Percentiles rank a stretch among this genome's conserved stretches.
Conservation (phyloP, 208 protist genomes). For the Leptomonas pyrrhocoris region DNA sequence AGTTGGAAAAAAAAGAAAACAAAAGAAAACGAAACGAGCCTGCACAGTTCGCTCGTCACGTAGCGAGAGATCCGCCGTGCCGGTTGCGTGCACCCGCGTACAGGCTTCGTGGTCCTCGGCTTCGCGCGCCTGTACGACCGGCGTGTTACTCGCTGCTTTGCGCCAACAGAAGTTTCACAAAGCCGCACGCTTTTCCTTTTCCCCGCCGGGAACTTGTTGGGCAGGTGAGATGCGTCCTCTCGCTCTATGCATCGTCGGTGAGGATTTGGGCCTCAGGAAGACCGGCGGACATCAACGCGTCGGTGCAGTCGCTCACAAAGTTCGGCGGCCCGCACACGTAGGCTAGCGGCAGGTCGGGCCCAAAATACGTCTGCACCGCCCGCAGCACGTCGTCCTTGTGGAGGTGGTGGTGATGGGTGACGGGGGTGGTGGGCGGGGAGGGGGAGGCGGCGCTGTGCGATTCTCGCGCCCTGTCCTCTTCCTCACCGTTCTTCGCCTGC, state of each 20-base stretch:
- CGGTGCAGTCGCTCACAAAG: conserved; percentile 56
- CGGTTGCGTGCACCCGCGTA: too few relatives aligned
- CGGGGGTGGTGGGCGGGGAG: background rate
- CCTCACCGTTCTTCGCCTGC: background rate
- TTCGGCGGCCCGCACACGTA: conserved; percentile 71
- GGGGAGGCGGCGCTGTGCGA: background rate
- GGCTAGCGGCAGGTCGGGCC: conserved; percentile 41
- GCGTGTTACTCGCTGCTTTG: too few relatives aligned
- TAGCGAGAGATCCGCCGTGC: too few relatives aligned
- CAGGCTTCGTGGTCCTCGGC: too few relatives aligned
- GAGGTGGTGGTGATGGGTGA: conserved; percentile 44
- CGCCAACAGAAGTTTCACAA: too few relatives aligned
- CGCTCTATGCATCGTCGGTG: conserved; percentile 55
- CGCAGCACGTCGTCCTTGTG: conserved; percentile 37
- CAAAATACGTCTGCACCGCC: conserved; percentile 46
- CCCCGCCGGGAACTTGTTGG: too few relatives aligned
- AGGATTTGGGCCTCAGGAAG: conserved; percentile 63
- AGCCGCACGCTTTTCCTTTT: too few relatives aligned
- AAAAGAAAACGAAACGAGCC: background rate
- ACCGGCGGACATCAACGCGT: conserved; percentile 50
- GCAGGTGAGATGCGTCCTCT: too few relatives aligned
- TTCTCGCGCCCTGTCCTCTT: background rate
- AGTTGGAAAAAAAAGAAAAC: background rate
- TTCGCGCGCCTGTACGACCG: too few relatives aligned
- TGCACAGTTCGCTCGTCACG: too few relatives aligned